Percentiles rank a stretch among this genome's conserved stretches.
Conservation (phyloP, 345 rosid genomes). For the Camelina laxa region DNA sequence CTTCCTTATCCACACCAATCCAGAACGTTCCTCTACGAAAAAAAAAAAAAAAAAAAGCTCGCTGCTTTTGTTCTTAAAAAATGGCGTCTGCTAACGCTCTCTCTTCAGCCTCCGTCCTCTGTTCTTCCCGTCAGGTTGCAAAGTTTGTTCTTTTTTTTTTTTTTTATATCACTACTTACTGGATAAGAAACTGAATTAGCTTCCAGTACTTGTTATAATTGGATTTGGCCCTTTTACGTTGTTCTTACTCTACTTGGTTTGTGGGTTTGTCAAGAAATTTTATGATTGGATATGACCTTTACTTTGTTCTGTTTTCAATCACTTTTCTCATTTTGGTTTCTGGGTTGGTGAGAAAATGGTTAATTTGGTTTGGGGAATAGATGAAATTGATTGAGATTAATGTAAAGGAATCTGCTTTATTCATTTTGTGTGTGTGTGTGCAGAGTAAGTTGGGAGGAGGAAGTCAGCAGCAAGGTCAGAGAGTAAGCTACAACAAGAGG, state of each 20-base stretch:
- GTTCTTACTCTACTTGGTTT: neutral
- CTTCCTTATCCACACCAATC: constrained; percentile 44
- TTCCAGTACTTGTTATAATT: constrained; percentile 9
- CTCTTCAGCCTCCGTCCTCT: constrained; percentile 66
- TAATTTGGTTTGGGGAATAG: neutral
- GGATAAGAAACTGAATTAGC: neutral
- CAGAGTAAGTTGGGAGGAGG: constrained; percentile 62
- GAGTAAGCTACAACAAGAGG: constrained; percentile 58
- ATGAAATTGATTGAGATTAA: neutral
- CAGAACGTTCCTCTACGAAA: neutral
- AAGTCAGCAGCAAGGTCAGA: constrained; percentile 55
- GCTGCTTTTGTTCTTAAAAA: constrained; percentile 10
- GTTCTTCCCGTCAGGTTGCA: constrained; percentile 77
- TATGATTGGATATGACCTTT: neutral
- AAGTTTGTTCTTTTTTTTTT: constrained; percentile 13
- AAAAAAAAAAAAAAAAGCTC: neutral
- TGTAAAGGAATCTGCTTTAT: constrained; percentile 12
- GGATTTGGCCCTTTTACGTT: neutral
- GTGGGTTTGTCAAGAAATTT: constrained; percentile 9
- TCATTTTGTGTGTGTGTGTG: constrained; percentile 28
- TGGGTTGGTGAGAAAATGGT: constrained; percentile 21
- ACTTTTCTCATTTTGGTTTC: neutral
- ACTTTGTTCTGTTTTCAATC: neutral
- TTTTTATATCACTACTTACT: constrained; percentile 12
- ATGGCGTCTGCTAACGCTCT: constrained; percentile 89